Conservation (phyloP, 108 stramenopile species). For the Parietichytrium sp. region DNA sequence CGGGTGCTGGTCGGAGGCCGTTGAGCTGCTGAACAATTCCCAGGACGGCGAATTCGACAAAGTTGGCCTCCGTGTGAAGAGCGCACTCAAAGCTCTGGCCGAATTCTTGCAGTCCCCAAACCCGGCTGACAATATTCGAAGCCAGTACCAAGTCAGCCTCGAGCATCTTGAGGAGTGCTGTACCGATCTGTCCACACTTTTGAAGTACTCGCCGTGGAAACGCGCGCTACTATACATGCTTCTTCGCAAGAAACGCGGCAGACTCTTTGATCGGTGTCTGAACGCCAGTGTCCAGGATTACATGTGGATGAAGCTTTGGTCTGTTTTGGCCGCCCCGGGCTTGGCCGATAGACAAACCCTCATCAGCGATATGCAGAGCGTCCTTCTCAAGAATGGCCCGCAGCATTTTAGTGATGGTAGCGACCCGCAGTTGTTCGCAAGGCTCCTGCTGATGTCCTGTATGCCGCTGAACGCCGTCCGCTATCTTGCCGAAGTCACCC, state of each 20-base stretch:
- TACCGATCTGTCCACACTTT: not conserved
- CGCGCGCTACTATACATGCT: conserved; percentile 26
- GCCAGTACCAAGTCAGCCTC: too few relatives aligned
- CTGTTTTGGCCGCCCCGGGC: not conserved
- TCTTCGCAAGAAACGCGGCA: not conserved
- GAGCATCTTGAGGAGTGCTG: too few relatives aligned
- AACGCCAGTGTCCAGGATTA: conserved; percentile 35
- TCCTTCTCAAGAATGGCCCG: not conserved
- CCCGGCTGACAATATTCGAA: too few relatives aligned
- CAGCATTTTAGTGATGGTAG: not conserved
- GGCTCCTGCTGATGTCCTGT: conserved; percentile 11
- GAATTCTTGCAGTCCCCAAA: too few relatives aligned
- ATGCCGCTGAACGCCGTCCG: not conserved
- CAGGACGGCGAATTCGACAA: too few relatives aligned
- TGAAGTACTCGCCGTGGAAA: conserved; percentile 24
- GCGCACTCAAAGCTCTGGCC: too few relatives aligned
- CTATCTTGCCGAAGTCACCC: not conserved
- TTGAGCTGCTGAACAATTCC: not conserved
- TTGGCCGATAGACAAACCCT: not conserved
- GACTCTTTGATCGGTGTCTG: not conserved
- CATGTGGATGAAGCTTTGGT: conserved; percentile 1
- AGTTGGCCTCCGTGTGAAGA: too few relatives aligned
- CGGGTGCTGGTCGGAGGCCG: conserved; percentile 10
- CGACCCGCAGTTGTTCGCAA: conserved; percentile 23
- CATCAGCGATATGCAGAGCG: not conserved